phyloP scores from a whole-genome alignment of 345 rosid species.

The Sisymbrium irio region DNA sequence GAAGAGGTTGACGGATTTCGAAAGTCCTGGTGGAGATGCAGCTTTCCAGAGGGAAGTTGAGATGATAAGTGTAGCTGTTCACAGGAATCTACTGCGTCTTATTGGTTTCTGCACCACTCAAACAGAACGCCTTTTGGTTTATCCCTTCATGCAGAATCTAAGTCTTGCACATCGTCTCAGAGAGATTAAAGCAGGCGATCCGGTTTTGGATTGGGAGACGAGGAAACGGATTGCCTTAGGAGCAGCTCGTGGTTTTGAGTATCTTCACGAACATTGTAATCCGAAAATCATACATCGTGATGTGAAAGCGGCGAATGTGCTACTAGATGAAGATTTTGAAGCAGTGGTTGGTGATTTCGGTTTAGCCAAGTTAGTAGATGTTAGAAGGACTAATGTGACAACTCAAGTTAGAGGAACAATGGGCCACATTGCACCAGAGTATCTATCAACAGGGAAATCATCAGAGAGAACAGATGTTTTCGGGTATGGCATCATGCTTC shows the following conservation, averaged over 20 bases:
- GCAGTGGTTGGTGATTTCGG: constrained; percentile 99
- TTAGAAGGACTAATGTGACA: constrained; percentile 79
- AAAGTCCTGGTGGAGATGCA: constrained; percentile 90
- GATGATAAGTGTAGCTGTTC: constrained; percentile 98
- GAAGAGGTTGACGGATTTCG: constrained; percentile 87
- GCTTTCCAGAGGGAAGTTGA: constrained; percentile 97
- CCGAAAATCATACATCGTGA: constrained; percentile 97
- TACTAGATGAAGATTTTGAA: constrained; percentile 91
- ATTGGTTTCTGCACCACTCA: constrained; percentile 95
- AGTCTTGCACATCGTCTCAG: constrained; percentile 88
- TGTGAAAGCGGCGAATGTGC: constrained; percentile 95
- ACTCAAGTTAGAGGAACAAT: constrained; percentile 99
- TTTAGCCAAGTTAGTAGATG: constrained; percentile 91
- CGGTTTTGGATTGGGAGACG: constrained; percentile 76
- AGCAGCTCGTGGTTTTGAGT: constrained; percentile 93
- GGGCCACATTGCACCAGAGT: constrained; percentile 99
- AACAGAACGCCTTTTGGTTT: constrained; percentile 87
- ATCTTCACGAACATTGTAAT: constrained; percentile 95
- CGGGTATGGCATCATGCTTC: constrained; percentile 92
- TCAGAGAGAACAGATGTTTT: constrained; percentile 97
- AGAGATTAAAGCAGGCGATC: constrained; percentile 77
- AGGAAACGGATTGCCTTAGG: constrained; percentile 88
- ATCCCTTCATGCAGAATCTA: constrained; percentile 91
- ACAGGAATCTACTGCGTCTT: constrained; percentile 75
- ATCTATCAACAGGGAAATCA: constrained; percentile 92